These are phyloP conservation scores for Rosa chinensis DNA, from an alignment of 306 rosid genomes.

Conservation along the genomic window DNA sequence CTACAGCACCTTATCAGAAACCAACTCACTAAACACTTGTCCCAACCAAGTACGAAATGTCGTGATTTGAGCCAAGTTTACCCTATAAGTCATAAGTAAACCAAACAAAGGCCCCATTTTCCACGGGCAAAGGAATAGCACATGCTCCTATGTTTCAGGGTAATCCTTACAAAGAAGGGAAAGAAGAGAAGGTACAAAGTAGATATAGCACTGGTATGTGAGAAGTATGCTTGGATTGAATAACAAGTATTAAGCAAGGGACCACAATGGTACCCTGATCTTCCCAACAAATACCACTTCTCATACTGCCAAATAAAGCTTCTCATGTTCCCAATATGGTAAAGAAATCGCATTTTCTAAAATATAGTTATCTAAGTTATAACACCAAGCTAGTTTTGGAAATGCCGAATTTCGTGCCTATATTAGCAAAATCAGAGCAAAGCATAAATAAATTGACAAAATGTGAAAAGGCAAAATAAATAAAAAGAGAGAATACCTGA, in stretches of 20 bases:
- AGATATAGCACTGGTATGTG: not conserved
- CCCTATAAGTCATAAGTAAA: not conserved
- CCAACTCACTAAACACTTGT: not conserved
- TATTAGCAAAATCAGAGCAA: not conserved
- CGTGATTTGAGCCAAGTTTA: not conserved
- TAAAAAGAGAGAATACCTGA: constrained; percentile 49
- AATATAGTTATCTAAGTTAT: not conserved
- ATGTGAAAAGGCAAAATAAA: not conserved
- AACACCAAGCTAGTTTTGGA: not conserved
- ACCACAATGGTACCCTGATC: not conserved
- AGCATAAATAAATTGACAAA: not conserved
- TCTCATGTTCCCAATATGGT: not conserved
- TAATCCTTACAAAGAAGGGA: too few species aligned
- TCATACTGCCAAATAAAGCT: not conserved
- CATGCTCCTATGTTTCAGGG: not conserved
- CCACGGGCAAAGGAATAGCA: not conserved
- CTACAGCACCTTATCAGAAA: not conserved
- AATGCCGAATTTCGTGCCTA: not conserved
- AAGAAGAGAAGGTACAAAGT: not conserved
- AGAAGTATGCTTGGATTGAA: too few species aligned
- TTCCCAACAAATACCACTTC: not conserved
- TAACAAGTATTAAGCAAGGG: too few species aligned
- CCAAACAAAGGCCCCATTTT: not conserved
- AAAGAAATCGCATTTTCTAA: not conserved
- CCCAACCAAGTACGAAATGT: not conserved